phyloP scores from a whole-genome alignment of 331 rosid genomes.

The Prunus yedoensis region DNA sequence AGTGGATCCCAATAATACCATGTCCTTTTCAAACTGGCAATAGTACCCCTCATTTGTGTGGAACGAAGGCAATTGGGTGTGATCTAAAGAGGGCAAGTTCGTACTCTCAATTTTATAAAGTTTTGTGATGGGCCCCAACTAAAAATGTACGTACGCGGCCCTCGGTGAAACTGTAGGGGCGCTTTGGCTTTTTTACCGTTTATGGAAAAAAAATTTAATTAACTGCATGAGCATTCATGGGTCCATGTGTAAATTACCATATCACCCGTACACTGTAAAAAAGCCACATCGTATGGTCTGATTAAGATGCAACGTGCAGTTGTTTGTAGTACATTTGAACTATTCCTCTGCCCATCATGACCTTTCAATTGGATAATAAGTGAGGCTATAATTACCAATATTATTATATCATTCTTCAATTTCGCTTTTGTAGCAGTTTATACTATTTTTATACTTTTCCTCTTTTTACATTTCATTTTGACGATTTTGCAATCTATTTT shows the following conservation, averaged over 20 bases:
- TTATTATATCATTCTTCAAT: not conserved
- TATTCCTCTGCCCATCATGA: slow-evolving; percentile 26
- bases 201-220: not conserved
- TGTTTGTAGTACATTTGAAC: slow-evolving; percentile 39
- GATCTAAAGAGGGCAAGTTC: slow-evolving; percentile 10
- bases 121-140: not conserved
- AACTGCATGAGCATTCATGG: not conserved
- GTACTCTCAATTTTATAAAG: slow-evolving; percentile 5
- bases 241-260: slow-evolving; percentile 10
- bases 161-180: not conserved
- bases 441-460: no score
- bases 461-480: no score
- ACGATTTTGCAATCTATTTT: no score
- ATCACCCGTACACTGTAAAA: slow-evolving; percentile 44
- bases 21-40: slow-evolving; percentile 36
- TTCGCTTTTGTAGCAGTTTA: no score
- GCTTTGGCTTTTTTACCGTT: not conserved
- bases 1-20: slow-evolving; percentile 37
- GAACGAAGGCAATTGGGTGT: no score
- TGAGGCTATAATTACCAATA: slow-evolving; percentile 16
- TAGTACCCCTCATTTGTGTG: slow-evolving; percentile 22
- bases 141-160: not conserved
- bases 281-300: slow-evolving; percentile 23
- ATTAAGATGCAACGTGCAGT: slow-evolving; percentile 50
- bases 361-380: slow-evolving; percentile 30